Percentiles rank a stretch among this genome's conserved stretches.
These are phyloP conservation scores for Stevia rebaudiana DNA, from an alignment of 140 eudicot genomes.

Conservation along the genomic window DNA sequence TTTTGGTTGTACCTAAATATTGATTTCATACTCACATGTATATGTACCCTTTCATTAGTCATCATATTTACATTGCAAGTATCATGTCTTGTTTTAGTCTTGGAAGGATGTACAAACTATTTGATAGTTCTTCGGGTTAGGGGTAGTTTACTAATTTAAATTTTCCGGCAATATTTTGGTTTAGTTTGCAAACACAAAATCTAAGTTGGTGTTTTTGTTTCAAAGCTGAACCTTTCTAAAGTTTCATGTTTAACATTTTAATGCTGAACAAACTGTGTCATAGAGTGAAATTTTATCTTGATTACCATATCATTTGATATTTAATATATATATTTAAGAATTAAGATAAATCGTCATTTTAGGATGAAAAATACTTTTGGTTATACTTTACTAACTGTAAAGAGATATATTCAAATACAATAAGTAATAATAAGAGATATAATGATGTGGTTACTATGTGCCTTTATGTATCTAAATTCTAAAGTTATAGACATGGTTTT, in stretches of 20 bases:
- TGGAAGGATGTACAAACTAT: conserved; percentile 10
- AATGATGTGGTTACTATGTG: too few species aligned
- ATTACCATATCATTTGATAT: neutral
- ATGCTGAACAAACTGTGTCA: neutral
- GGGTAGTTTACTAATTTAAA: neutral
- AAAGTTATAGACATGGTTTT: too few species aligned
- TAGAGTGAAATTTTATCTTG: neutral
- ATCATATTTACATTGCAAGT: conserved; percentile 10
- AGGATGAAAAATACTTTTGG: too few species aligned
- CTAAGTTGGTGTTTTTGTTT: neutral
- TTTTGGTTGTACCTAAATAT: conserved; percentile 65
- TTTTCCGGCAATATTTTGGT: neutral
- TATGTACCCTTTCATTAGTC: conserved; percentile 20
- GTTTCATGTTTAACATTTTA: neutral
- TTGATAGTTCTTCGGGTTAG: neutral
- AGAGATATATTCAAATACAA: too few species aligned
- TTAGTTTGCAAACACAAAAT: neutral
- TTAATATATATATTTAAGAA: too few species aligned
- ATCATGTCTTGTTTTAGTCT: conserved; percentile 8
- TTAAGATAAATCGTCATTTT: too few species aligned
- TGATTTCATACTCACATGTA: neutral
- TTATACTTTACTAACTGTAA: too few species aligned
- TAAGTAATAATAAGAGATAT: too few species aligned
- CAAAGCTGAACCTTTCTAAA: neutral
- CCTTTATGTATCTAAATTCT: too few species aligned